Evolutionary conservation across 1,284 basidiomycete species (phyloP).

Genomic region (Cryptococcus sp.): DNA sequence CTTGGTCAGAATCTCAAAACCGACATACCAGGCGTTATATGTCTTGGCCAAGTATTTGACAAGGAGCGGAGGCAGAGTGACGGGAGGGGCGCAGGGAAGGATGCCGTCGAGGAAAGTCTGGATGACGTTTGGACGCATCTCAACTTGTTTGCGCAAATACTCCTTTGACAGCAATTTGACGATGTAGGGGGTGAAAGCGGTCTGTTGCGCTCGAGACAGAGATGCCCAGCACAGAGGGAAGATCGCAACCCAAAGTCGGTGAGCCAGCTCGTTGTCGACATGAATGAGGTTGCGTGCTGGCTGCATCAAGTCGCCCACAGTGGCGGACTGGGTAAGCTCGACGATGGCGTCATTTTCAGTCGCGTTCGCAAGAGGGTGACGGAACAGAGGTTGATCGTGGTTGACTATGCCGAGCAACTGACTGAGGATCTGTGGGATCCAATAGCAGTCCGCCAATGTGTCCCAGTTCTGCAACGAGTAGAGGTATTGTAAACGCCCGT

Average conservation of each 20-base stretch:
- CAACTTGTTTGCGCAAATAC: constrained; percentile 85
- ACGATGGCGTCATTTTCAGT: constrained; percentile 31
- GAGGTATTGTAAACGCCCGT: constrained; percentile 84
- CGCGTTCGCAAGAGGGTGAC: constrained; percentile 18
- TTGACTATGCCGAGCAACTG: constrained; percentile 85
- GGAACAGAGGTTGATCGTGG: constrained; percentile 57
- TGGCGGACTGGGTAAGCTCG: constrained; percentile 26
- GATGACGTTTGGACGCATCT: constrained; percentile 91
- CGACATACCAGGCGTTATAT: constrained; percentile 92
- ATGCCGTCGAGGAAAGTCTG: constrained; percentile 87
- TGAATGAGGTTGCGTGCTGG: constrained; percentile 84
- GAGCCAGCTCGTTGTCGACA: constrained; percentile 73
- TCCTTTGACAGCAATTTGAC: constrained; percentile 90
- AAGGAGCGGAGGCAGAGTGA: constrained; percentile 89
- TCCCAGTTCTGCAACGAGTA: constrained; percentile 97
- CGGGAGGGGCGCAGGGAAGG: constrained; percentile 78
- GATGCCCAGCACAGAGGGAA: constrained; percentile 90
- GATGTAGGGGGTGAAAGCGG: constrained; percentile 85
- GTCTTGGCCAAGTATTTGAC: constrained; percentile 97
- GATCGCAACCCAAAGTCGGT: constrained; percentile 84
- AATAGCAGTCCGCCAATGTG: constrained; percentile 86
- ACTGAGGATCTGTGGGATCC: constrained; percentile 91
- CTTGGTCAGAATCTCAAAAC: constrained; percentile 82
- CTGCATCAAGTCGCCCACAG: constrained; percentile 65
- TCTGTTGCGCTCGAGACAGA: constrained; percentile 82